Evolutionary conservation across 495 filamentous ascomycete genomes (phyloP).

Genomic region (Aspergillus baeticus): DNA sequence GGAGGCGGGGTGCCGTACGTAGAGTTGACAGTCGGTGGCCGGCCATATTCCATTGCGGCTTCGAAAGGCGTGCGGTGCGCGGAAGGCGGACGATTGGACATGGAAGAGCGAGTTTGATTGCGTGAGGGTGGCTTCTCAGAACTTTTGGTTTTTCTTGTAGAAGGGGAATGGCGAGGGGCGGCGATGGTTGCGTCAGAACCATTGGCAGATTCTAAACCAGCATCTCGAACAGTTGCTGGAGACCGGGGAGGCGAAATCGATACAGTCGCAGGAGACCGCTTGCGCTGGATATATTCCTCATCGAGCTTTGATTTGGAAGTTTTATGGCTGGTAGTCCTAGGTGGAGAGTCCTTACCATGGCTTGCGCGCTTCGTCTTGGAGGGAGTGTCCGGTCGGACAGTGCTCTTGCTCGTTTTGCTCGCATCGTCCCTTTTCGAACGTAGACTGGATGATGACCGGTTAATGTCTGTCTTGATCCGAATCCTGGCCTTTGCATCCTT

Average conservation of each 20-base stretch:
- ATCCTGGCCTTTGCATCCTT: slow-evolving; percentile 38
- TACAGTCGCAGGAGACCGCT: slow-evolving; percentile 33
- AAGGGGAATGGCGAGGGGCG: slow-evolving; percentile 54
- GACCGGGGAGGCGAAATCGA: slow-evolving; percentile 36
- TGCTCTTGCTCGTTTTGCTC: slow-evolving; percentile 39
- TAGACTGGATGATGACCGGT: slow-evolving; percentile 43
- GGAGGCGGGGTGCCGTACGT: slow-evolving; percentile 61
- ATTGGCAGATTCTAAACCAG: slow-evolving; percentile 42
- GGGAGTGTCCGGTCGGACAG: slow-evolving; percentile 39
- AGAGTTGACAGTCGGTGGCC: slow-evolving; percentile 35
- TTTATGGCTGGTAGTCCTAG: slow-evolving; percentile 35
- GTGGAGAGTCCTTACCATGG: slow-evolving; percentile 30
- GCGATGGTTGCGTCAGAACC: slow-evolving; percentile 68
- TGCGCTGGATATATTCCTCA: slow-evolving; percentile 33
- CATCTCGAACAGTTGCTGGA: slow-evolving; percentile 38
- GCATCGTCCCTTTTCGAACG: slow-evolving; percentile 39
- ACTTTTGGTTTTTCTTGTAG: slow-evolving; percentile 37
- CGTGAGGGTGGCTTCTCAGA: slow-evolving; percentile 43
- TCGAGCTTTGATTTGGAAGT: slow-evolving; percentile 33
- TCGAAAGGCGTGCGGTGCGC: slow-evolving; percentile 31
- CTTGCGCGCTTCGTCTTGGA: slow-evolving; percentile 33
- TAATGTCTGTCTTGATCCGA: slow-evolving; percentile 42
- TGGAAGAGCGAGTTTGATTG: slow-evolving; percentile 37
- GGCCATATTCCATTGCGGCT: slow-evolving; percentile 38
- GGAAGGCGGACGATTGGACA: slow-evolving; percentile 30